Base-by-base conservation (phyloP, 2,329 filamentous ascomycete species). In the Exophiala oligosperma region DNA sequence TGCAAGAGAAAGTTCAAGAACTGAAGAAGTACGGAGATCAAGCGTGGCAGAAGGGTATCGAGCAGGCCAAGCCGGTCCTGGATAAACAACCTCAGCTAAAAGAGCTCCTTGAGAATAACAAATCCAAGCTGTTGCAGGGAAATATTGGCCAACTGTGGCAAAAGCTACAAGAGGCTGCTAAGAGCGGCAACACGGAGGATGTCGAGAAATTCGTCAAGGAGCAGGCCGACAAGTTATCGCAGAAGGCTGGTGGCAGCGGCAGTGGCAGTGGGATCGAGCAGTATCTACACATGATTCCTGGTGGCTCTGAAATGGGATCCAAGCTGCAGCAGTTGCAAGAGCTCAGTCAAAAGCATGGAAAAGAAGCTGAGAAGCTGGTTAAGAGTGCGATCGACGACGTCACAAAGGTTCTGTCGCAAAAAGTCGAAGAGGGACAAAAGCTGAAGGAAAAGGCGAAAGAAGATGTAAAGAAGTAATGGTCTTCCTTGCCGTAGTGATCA, bases 41-140 rank as follows among this genome's bases (percentile, higher is more conserved):
- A 72, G 84, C 85, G 0, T 92, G 86, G 86, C 78, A 85, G 64
- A 88, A 90, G 76, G 87, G 84, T 0, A 69, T 89, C 48, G 85
- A 91, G 73, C 79, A 90, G 72, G 85, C 84, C 37, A 85, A 89
- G 77, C 87, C 88, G 0, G 83, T 85, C 59, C 79, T 92, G 0
- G 88, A 91, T 65, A 91, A 91, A 79, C 89, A 84, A 72, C 87
- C 88, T n/a, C 78, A 89, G 74, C 75, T 90, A 58, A 91, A 90
- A 77, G 79, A 90, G 72, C 71, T 91, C 0, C 70, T 92, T 1
- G 87, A 90, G 76, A 77, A 88, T 68, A 92, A 92, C 72, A 79
- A 81, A 48, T 85, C 89, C 56, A 73, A 80, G 0, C 74, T 92
- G 49, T 90, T 88, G 76, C 76, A 84, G 61, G 88, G 87, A 14